Evolutionary conservation across 23 red algal genomes (phyloP).

Genomic region (Agarophyton chilense): DNA sequence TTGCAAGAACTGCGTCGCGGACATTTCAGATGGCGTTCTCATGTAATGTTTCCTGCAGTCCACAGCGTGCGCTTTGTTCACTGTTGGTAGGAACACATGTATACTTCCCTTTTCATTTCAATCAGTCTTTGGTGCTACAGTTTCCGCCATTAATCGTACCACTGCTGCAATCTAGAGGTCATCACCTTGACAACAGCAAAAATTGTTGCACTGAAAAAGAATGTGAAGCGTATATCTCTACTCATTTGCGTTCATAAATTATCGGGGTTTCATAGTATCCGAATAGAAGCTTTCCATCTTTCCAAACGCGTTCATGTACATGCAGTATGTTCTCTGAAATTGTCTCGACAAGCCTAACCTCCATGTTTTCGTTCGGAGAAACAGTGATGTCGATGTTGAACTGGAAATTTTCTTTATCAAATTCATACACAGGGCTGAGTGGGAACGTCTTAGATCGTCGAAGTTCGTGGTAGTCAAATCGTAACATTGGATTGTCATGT

Average conservation of each 20-base stretch:
- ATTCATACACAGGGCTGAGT: not conserved
- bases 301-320: not conserved
- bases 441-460: not conserved
- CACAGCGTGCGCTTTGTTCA: too few relatives aligned
- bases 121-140: too few relatives aligned
- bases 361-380: not conserved
- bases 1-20: too few relatives aligned
- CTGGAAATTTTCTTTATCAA: not conserved
- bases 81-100: too few relatives aligned
- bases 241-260: not conserved
- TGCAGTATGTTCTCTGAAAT: not conserved
- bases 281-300: slow-evolving; percentile 16
- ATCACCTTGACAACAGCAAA: not conserved
- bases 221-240: not conserved
- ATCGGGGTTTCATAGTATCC: not conserved
- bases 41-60: too few relatives aligned
- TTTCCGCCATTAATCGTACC: too few relatives aligned
- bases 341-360: not conserved
- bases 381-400: not conserved
- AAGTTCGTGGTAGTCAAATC: not conserved
- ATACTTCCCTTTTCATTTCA: too few relatives aligned
- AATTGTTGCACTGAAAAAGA: too few relatives aligned
- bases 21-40: too few relatives aligned
- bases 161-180: too few relatives aligned
- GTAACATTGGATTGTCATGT: slow-evolving; percentile 4